Percentiles rank a stretch among this genome's conserved stretches.
phyloP scores from a whole-genome alignment of 2,329 filamentous ascomycete species.

The Chalara sp. region DNA sequence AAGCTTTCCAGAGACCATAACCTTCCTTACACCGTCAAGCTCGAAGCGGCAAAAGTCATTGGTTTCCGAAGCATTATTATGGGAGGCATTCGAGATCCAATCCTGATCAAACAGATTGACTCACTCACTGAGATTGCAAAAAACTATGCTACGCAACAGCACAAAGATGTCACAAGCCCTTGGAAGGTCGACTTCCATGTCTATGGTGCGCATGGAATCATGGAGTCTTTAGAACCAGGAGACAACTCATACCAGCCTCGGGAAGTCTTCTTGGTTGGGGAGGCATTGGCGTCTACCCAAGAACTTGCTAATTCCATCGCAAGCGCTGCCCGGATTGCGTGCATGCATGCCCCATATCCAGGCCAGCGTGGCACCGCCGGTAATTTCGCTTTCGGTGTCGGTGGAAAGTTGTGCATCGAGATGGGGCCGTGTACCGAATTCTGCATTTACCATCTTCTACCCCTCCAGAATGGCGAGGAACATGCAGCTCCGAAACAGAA shows the following conservation, averaged over 20 bases:
- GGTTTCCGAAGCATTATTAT: slow-evolving; percentile 41
- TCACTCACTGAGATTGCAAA: slow-evolving; percentile 28
- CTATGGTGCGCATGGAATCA: slow-evolving; percentile 29
- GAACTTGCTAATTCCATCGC: slow-evolving; percentile 36
- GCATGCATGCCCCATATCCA: slow-evolving; percentile 40
- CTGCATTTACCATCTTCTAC: slow-evolving; percentile 36
- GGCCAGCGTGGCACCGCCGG: slow-evolving; percentile 46
- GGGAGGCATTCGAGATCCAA: slow-evolving; percentile 40
- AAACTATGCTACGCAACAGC: slow-evolving; percentile 19
- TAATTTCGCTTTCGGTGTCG: slow-evolving; percentile 41
- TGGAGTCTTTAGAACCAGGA: slow-evolving; percentile 17
- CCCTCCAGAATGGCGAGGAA: slow-evolving; percentile 7
- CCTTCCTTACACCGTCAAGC: slow-evolving; percentile 38
- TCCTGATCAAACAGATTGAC: slow-evolving; percentile 36
- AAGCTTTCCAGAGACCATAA: slow-evolving; percentile 20
- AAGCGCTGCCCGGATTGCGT: slow-evolving; percentile 32
- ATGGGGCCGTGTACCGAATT: slow-evolving; percentile 37
- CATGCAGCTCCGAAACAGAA: not conserved
- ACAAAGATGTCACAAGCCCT: slow-evolving; percentile 5
- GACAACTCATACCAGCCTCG: slow-evolving; percentile 15
- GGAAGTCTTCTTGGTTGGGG: slow-evolving; percentile 41
- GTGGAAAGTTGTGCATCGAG: slow-evolving; percentile 30
- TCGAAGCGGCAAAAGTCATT: slow-evolving; percentile 37
- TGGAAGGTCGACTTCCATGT: slow-evolving; percentile 38
- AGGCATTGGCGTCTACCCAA: slow-evolving; percentile 39